A percentile compares a stretch with the other conserved stretches of the same genome.
phyloP scores from a whole-genome alignment of 2,329 filamentous ascomycete species.

The Xylariaceae sp. region DNA sequence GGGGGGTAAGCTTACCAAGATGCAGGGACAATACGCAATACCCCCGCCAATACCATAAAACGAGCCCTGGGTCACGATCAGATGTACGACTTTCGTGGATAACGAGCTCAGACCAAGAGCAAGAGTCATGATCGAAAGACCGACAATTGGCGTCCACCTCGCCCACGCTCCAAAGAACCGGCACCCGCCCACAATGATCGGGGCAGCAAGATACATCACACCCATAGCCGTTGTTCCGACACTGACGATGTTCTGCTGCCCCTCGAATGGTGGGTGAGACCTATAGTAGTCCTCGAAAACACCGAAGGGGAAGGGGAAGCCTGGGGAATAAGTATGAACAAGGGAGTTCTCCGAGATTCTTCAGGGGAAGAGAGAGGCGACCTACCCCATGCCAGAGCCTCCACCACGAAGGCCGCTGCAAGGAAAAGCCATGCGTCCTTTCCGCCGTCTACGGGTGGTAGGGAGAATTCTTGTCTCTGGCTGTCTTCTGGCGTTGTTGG shows the following conservation, averaged over 20 bases:
- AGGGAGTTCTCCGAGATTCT: not conserved
- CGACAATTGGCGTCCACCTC: constrained; percentile 41
- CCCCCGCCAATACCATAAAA: constrained; percentile 57
- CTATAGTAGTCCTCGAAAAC: constrained; percentile 69
- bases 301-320: constrained; percentile 65
- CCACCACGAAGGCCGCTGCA: constrained; percentile 47
- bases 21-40: constrained; percentile 51
- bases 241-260: constrained; percentile 51
- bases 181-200: constrained; percentile 46
- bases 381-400: constrained; percentile 52
- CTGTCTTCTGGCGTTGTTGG: constrained; percentile 2
- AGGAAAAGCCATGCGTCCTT: constrained; percentile 41
- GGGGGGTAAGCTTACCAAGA: constrained; percentile 12
- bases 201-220: constrained; percentile 53
- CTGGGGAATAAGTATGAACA: constrained; percentile 35
- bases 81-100: constrained; percentile 46
- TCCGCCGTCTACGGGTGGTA: constrained; percentile 28
- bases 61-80: constrained; percentile 59
- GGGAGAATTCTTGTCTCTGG: constrained; percentile 14
- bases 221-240: constrained; percentile 63
- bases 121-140: constrained; percentile 49
- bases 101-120: constrained; percentile 51
- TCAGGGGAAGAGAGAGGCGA: not conserved
- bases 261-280: constrained; percentile 53
- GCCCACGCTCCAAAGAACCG: constrained; percentile 39